A percentile compares a stretch with the other conserved stretches of the same genome.
These are phyloP conservation scores for Pseudogymnoascus sp. DNA, from an alignment of 2,329 filamentous ascomycete genomes.

Conservation along the genomic window DNA sequence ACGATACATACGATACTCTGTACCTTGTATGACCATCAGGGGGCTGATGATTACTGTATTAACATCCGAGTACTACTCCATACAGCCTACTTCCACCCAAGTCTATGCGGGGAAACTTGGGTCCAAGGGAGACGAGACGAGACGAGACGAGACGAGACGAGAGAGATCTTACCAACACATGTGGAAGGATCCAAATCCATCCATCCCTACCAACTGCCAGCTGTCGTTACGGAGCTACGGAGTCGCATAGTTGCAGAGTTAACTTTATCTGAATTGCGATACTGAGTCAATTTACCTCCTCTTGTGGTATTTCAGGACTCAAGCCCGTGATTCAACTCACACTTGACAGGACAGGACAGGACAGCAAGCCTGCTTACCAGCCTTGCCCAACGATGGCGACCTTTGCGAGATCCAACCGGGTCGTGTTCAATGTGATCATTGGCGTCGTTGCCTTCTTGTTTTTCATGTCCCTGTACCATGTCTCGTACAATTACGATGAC, in stretches of 20 bases:
- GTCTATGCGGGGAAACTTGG: background rate
- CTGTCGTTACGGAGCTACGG: background rate
- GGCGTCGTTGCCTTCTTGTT: background rate
- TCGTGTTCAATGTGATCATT: slow-evolving; percentile 6
- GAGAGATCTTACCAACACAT: background rate
- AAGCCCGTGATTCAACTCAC: slow-evolving; percentile 1
- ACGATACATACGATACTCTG: background rate
- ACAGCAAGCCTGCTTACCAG: background rate
- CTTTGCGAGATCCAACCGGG: slow-evolving; percentile 2
- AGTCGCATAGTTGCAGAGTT: background rate
- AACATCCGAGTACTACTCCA: background rate
- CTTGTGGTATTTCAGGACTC: background rate
- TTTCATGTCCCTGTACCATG: background rate
- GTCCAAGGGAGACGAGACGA: too few relatives aligned
- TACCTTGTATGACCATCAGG: background rate
- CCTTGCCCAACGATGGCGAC: background rate
- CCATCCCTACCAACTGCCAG: background rate
- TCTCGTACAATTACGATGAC: slow-evolving; percentile 1
- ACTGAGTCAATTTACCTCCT: background rate
- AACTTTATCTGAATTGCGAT: background rate
- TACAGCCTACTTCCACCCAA: too few relatives aligned
- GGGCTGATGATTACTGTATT: slow-evolving; percentile 1
- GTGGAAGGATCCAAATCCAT: background rate
- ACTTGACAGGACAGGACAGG: background rate
- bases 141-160: too few relatives aligned